Conservation (phyloP, 129 eudicot species). For the Gnaphalium uliginosum region DNA sequence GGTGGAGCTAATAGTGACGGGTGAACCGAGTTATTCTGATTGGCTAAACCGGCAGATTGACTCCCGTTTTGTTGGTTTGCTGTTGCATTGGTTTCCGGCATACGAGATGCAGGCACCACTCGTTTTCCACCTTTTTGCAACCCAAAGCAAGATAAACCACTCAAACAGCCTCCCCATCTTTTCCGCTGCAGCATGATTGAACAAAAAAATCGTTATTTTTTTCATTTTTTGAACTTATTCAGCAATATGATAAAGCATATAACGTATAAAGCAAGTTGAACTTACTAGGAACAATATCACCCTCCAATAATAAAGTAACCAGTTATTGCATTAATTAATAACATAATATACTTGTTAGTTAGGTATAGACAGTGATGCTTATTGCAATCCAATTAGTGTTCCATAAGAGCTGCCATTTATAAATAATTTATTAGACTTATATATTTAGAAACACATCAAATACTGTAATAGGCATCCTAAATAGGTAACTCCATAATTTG, state of each 20-base stretch:
- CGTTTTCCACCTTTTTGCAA: constrained; percentile 92
- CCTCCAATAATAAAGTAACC: background rate
- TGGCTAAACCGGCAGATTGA: constrained; percentile 60
- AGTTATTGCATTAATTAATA: background rate
- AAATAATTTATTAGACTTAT: background rate
- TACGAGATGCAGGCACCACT: constrained; percentile 87
- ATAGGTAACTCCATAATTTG: background rate
- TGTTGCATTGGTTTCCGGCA: constrained; percentile 59
- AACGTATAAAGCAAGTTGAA: background rate
- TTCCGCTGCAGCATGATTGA: constrained; percentile 62
- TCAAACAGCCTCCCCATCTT: constrained; percentile 89
- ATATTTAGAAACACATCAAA: background rate
- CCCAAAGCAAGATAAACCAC: constrained; percentile 81
- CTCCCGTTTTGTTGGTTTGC: constrained; percentile 69
- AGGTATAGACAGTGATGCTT: constrained; percentile 1
- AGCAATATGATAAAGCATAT: background rate
- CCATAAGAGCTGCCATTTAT: background rate
- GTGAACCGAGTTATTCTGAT: constrained; percentile 52
- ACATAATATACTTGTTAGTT: constrained; percentile 9
- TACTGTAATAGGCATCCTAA: background rate
- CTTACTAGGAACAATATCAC: constrained; percentile 7
- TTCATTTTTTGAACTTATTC: background rate
- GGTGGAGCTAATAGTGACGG: constrained; percentile 89
- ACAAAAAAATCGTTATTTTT: background rate
- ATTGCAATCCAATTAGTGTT: background rate